phyloP scores from a whole-genome alignment of 169 alveolate species.

The Plasmodium cynomolgi region DNA sequence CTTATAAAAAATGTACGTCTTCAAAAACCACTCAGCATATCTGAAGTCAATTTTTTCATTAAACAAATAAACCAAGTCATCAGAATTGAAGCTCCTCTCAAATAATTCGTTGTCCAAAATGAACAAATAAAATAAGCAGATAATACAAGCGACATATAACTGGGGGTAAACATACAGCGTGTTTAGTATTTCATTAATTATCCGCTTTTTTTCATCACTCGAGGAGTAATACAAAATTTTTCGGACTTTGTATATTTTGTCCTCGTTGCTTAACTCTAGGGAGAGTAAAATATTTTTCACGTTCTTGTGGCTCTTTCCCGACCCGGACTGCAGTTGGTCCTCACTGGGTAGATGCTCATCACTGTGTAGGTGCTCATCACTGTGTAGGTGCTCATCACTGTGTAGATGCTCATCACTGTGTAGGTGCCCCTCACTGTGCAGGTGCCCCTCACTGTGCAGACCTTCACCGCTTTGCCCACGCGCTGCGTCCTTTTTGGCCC shows the following conservation, averaged over 20 bases:
- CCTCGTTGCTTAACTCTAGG: constrained; percentile 41
- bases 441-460: not conserved
- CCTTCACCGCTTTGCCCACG: not conserved
- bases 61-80: constrained; percentile 27
- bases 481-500: not conserved
- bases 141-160: constrained; percentile 35
- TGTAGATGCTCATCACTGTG: not conserved
- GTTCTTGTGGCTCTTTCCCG: not conserved
- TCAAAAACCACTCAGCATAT: constrained; percentile 67
- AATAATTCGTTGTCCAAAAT: constrained; percentile 51
- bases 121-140: constrained; percentile 30
- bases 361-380: not conserved
- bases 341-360: not conserved
- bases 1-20: constrained; percentile 43
- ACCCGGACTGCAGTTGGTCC: not conserved
- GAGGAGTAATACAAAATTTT: constrained; percentile 37
- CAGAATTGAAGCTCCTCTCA: constrained; percentile 14
- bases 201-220: constrained; percentile 39
- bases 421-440: no score
- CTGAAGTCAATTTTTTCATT: constrained; percentile 48
- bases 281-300: constrained; percentile 40
- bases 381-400: not conserved
- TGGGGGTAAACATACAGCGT: constrained; percentile 53
- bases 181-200: constrained; percentile 37
- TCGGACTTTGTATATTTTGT: constrained; percentile 33